Conservation (phyloP, 2,329 filamentous ascomycete genomes). For the Phaeomoniella chlamydospora region DNA sequence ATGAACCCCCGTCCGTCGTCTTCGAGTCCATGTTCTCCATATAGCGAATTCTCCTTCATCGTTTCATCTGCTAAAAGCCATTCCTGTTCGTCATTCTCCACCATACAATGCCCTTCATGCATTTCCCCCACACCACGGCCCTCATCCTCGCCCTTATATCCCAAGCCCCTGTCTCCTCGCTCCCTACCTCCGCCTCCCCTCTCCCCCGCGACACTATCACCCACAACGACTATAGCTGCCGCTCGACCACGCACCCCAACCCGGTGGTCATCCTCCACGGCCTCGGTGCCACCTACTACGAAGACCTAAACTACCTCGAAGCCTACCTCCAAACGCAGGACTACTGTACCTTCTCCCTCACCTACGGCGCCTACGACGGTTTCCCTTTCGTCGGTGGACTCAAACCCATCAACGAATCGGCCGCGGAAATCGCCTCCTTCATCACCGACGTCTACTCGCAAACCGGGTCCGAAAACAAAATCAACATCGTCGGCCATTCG, state of each 20-base stretch:
- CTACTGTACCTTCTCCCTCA: constrained; percentile 27
- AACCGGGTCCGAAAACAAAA: constrained; percentile 19
- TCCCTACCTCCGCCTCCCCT: too few species aligned
- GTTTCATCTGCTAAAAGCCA: too few species aligned
- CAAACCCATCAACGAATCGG: constrained; percentile 21
- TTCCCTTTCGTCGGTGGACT: constrained; percentile 25
- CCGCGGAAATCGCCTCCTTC: constrained; percentile 23
- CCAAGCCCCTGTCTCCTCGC: too few species aligned
- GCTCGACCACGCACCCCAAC: constrained; percentile 13
- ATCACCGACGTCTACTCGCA: constrained; percentile 19
- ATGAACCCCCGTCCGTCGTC: too few species aligned
- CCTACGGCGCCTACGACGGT: constrained; percentile 23
- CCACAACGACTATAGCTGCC: constrained; percentile 20
- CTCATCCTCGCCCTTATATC: too few species aligned
- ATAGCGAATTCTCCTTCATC: too few species aligned
- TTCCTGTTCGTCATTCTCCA: too few species aligned
- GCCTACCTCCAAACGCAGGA: constrained; percentile 20
- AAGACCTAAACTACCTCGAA: constrained; percentile 21
- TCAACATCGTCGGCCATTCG: constrained; percentile 28
- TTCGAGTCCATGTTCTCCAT: too few species aligned
- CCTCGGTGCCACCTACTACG: constrained; percentile 21
- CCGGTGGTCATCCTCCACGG: constrained; percentile 22
- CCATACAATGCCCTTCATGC: too few species aligned
- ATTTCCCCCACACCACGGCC: too few species aligned
- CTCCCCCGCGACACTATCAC: neutral